Base-by-base conservation (phyloP, 139 green algal species). In the Penium margaritaceum region DNA sequence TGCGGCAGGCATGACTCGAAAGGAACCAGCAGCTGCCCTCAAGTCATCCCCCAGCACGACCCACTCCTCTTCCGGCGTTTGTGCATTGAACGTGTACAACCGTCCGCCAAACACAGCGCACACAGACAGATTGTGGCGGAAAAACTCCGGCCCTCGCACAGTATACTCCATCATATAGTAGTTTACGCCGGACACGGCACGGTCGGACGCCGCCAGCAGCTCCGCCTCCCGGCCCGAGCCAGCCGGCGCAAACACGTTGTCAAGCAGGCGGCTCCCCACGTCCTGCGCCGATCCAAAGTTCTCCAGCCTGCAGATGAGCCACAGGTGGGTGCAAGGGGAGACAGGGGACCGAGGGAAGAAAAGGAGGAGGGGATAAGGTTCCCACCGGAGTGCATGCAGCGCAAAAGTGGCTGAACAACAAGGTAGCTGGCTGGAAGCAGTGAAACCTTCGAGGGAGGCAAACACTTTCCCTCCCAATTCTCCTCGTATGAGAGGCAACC, bases 161-260 rank as follows among this genome's bases (percentile, higher is more conserved):
- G 83, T 95, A 72, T 91, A 96, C 76, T 96, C 89, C 38, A 90
- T 36, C 4, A 57, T 85, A 65, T 92, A 95, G 70, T 92, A 94
- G 24, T 88, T 53, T 12, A 83, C 63, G 6, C 75, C 81, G 38
- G 6, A 44, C 37, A 32, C 54, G 80, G 57, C 75, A 70, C 41
- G 68, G 43, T 19, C n/a, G 61, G 32, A 41, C 32, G 88, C 82
- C 2, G 57, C 29, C 0, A 94, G 33, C 29, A 95, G 81, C 9
- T 15, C 46, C 21, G 88, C 88, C 17, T 71, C 74, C 47, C 80
- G 85, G 15, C 41, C 70, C 38, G 70, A 77, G 12, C 55, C 55
- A 9, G 36, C 32, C 19, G 57, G 70, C 33, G 70, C 70, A 43
- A 77, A 72, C 1, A 77, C 54, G 15, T 77, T 58, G n/a, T 54